These are phyloP conservation scores for Trichocomaceae sp. DNA, from an alignment of 2,329 filamentous ascomycete genomes.

Conservation along the genomic window DNA sequence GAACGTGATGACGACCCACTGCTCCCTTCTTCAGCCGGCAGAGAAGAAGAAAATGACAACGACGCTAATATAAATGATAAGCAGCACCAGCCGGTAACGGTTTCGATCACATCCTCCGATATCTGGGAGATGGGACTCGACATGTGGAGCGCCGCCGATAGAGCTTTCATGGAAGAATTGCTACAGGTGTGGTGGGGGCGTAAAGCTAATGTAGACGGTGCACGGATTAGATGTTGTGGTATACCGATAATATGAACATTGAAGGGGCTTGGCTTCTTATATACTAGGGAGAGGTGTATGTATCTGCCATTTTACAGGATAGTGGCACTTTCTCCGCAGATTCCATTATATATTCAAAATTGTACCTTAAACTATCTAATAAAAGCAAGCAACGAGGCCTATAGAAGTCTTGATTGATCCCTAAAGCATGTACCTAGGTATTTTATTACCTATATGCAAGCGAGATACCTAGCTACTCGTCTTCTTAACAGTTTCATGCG, in stretches of 20 bases:
- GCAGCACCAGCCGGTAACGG: slow-evolving; percentile 14
- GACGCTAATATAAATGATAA: background rate
- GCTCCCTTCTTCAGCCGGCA: slow-evolving; percentile 12
- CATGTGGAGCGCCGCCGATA: slow-evolving; percentile 43
- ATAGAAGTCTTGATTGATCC: background rate
- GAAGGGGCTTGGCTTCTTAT: background rate
- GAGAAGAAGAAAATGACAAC: background rate
- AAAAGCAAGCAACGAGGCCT: background rate
- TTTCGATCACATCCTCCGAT: slow-evolving; percentile 39
- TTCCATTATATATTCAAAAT: background rate
- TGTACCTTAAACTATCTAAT: background rate
- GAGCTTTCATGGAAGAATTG: slow-evolving; percentile 41
- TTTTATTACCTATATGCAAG: too few relatives aligned
- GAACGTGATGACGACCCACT: slow-evolving; percentile 26
- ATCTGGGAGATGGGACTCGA: slow-evolving; percentile 46
- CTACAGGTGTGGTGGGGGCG: slow-evolving; percentile 43
- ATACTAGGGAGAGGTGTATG: background rate
- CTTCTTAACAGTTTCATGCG: background rate
- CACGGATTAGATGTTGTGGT: slow-evolving; percentile 43
- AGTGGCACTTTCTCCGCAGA: background rate
- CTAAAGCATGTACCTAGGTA: background rate
- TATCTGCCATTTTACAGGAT: background rate
- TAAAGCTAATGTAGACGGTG: slow-evolving; percentile 37
- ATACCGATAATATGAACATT: slow-evolving; percentile 36
- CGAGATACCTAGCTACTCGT: background rate